Percentiles rank a stretch among this genome's conserved stretches.
Conservation (phyloP, 2,329 filamentous ascomycete genomes). For the Penicillium hesseltinei region DNA sequence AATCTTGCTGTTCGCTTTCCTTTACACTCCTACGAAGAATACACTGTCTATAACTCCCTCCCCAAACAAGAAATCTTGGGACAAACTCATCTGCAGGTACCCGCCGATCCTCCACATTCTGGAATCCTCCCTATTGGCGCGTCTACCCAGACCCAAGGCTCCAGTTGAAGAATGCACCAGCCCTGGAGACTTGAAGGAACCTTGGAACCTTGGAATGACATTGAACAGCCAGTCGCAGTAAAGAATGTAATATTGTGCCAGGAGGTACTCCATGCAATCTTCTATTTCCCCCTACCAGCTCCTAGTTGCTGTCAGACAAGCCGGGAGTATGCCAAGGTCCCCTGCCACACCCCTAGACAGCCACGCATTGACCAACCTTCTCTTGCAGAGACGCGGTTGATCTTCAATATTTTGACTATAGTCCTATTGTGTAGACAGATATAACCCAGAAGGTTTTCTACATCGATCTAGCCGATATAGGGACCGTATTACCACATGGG, state of each 20-base stretch:
- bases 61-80: not conserved
- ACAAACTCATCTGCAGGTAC: not conserved
- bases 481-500: not conserved
- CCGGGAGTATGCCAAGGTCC: not conserved
- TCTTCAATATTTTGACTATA: not conserved
- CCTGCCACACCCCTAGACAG: not conserved
- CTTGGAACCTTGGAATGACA: too few relatives aligned
- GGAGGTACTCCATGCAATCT: not conserved
- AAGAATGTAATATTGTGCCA: not conserved
- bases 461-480: not conserved
- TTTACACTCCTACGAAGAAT: not conserved
- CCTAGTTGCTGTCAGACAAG: not conserved
- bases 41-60: not conserved
- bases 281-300: not conserved
- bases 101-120: not conserved
- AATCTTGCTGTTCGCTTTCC: not conserved
- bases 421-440: too few relatives aligned
- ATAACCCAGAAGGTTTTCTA: not conserved
- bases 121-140: conserved; percentile 4
- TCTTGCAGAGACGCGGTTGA: not conserved
- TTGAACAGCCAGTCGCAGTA: not conserved
- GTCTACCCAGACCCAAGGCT: not conserved
- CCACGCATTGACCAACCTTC: not conserved
- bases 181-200: too few relatives aligned
- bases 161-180: not conserved